Conservation (phyloP, 2,329 filamentous ascomycete genomes). For the Botryotinia calthae region DNA sequence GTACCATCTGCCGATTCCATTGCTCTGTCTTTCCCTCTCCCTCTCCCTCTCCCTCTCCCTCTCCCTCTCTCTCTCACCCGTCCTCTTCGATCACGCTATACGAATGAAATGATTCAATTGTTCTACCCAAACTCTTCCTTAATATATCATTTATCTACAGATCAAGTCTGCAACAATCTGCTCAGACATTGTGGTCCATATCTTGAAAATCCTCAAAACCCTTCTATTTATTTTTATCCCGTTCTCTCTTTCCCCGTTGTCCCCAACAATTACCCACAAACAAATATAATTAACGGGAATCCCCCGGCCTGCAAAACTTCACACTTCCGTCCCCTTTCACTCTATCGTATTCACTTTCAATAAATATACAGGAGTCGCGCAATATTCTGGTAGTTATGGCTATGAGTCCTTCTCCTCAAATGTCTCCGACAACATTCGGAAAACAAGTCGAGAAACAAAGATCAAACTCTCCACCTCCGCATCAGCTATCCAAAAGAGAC, state of each 20-base stretch:
- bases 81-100: not conserved
- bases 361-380: not conserved
- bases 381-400: slow-evolving; percentile 25
- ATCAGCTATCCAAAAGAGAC: slow-evolving; percentile 72
- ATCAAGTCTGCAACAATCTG: not conserved
- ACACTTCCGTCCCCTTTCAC: not conserved
- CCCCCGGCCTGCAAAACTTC: not conserved
- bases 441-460: slow-evolving; percentile 33
- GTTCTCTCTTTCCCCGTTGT: not conserved
- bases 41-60: not conserved
- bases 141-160: not conserved
- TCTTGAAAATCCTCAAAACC: slow-evolving; percentile 10
- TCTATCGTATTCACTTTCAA: not conserved
- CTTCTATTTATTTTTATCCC: slow-evolving; percentile 11
- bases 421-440: slow-evolving; percentile 33
- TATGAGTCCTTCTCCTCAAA: slow-evolving; percentile 37
- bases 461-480: slow-evolving; percentile 37
- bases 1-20: too few species aligned
- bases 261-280: not conserved
- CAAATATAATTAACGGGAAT: not conserved
- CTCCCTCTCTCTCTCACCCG: not conserved
- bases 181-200: not conserved
- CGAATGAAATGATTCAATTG: not conserved
- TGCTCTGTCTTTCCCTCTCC: not conserved
- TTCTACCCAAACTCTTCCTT: not conserved